Percentiles rank a stretch among this genome's conserved stretches.
phyloP scores from a whole-genome alignment of 371 early-diverging fungal species.

The Lichtheimia ornata region DNA sequence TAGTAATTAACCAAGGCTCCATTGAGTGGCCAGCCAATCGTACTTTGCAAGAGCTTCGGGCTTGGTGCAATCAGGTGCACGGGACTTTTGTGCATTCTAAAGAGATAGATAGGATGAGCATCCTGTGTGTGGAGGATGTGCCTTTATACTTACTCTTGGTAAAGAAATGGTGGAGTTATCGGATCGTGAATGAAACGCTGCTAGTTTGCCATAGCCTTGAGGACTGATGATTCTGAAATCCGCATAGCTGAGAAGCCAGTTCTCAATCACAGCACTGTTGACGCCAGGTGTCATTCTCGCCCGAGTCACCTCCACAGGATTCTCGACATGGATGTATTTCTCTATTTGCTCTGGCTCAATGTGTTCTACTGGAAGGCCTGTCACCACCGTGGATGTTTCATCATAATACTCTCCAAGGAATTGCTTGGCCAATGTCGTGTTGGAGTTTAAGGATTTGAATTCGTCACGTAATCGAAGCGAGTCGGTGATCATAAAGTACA shows the following conservation, averaged over 20 bases:
- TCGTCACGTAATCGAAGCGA: slow-evolving; percentile 27
- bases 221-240: slow-evolving; percentile 38
- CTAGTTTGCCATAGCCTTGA: slow-evolving; percentile 46
- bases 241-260: slow-evolving; percentile 36
- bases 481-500: slow-evolving; percentile 39
- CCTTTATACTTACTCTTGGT: slow-evolving; percentile 27
- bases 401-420: slow-evolving; percentile 6
- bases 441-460: slow-evolving; percentile 28
- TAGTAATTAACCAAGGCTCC: slow-evolving; percentile 43
- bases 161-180: slow-evolving; percentile 39
- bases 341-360: slow-evolving; percentile 31
- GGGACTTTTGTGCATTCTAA: too few species aligned
- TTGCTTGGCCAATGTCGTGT: slow-evolving; percentile 6
- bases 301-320: slow-evolving; percentile 17
- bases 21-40: slow-evolving; percentile 37
- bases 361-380: slow-evolving; percentile 35
- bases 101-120: too few species aligned
- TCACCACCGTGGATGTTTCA: slow-evolving; percentile 18
- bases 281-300: slow-evolving; percentile 31
- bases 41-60: slow-evolving; percentile 30
- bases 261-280: slow-evolving; percentile 37
- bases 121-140: too few species aligned
- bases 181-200: slow-evolving; percentile 40
- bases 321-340: slow-evolving; percentile 28
- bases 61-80: slow-evolving; percentile 24